phyloP scores from a whole-genome alignment of 1,139 yeast species.

The Pichia sorboxylosa region DNA sequence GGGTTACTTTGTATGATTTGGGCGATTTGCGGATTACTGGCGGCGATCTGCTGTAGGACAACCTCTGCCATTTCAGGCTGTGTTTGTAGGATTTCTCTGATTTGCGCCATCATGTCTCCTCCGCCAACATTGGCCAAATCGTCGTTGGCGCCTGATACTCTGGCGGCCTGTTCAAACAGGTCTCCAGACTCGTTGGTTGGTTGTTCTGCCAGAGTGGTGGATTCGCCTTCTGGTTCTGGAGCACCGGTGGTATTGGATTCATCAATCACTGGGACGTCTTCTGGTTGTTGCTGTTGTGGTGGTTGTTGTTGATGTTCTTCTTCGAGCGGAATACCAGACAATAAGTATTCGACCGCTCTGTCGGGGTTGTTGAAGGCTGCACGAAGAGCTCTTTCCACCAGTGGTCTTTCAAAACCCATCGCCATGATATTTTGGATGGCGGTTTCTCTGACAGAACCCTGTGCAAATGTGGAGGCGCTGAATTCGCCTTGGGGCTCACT shows the following conservation, averaged over 20 bases:
- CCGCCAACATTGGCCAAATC: conserved; percentile 27
- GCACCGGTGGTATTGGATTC: conserved; percentile 23
- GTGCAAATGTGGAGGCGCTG: conserved; percentile 41
- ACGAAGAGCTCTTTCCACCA: conserved; percentile 82
- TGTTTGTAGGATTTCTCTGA: conserved; percentile 69
- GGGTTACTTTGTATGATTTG: conserved; percentile 73
- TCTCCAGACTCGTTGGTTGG: conserved; percentile 25
- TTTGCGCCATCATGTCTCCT: conserved; percentile 41
- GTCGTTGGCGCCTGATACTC: conserved; percentile 27
- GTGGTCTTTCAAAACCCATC: conserved; percentile 87
- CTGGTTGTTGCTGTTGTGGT: conserved; percentile 17
- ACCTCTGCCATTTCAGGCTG: conserved; percentile 88
- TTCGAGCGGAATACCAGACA: conserved; percentile 71
- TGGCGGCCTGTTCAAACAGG: conserved; percentile 63
- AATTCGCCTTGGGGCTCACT: conserved; percentile 23
- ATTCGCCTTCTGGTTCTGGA: conserved; percentile 21
- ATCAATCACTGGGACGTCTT: conserved; percentile 20
- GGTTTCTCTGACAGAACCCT: conserved; percentile 55
- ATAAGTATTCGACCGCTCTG: conserved; percentile 89
- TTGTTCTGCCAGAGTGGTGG: conserved; percentile 17
- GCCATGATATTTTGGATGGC: conserved; percentile 78
- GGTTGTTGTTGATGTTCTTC: conserved; percentile 15
- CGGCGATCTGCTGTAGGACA: conserved; percentile 68
- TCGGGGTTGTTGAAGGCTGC: conserved; percentile 98
- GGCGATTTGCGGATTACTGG: conserved; percentile 83